Percentiles rank a stretch among this genome's conserved stretches.
phyloP scores from a whole-genome alignment of 768 basidiomycete genomes.

The Dacryopinax spathularia region DNA sequence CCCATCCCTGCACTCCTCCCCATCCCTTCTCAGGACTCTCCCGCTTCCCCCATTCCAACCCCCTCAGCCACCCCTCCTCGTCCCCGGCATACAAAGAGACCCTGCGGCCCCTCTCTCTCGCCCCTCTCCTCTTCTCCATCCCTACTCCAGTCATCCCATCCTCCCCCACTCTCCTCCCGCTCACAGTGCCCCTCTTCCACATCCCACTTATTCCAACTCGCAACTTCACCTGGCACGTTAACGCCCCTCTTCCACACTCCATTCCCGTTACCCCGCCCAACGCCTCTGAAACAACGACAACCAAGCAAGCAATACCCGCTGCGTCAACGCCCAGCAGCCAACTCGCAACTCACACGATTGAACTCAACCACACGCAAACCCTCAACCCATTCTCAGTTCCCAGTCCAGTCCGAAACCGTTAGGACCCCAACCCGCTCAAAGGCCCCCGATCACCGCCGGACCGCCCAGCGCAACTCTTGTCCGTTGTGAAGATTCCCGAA shows the following conservation, averaged over 20 bases:
- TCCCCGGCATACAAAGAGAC: no score
- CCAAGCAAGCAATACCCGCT: constrained; percentile 1
- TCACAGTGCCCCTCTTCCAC: neutral
- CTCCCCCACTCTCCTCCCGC: neutral
- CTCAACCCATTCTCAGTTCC: no score
- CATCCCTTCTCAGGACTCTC: neutral
- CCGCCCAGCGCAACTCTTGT: no score
- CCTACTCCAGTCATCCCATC: neutral
- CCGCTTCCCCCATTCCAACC: neutral
- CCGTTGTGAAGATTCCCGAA: no score
- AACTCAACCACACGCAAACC: no score
- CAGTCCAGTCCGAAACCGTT: no score
- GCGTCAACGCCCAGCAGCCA: neutral
- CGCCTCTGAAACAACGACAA: no score
- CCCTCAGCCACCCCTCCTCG: neutral
- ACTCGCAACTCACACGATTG: neutral
- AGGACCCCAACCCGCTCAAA: no score
- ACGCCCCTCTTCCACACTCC: no score
- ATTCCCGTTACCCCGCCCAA: no score
- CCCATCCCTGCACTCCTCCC: no score
- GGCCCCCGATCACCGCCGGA: no score
- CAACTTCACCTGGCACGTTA: neutral
- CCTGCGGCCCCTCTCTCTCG: neutral
- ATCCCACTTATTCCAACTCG: neutral
- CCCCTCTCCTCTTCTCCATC: neutral